Percentiles rank a stretch among this genome's conserved stretches.
Evolutionary conservation across 192 early-diverging fungal genomes (phyloP).

Genomic region (Mortierella alpina): DNA sequence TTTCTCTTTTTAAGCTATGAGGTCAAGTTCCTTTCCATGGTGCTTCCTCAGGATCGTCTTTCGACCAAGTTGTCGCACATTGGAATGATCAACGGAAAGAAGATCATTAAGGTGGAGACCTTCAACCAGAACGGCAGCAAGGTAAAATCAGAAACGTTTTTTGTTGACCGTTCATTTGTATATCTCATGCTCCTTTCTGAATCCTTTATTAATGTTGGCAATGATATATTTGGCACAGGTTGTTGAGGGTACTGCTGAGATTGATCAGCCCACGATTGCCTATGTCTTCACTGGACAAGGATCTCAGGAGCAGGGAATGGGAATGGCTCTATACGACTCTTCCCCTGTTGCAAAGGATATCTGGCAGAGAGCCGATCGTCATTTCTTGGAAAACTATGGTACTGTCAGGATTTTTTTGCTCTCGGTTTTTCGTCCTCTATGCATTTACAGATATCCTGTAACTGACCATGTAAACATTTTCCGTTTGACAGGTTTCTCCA

Average conservation of each 20-base stretch:
- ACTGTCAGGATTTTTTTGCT: not conserved
- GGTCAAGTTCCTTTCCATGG: conserved; percentile 94
- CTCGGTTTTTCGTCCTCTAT: not conserved
- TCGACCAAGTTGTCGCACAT: conserved; percentile 92
- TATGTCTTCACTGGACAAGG: conserved; percentile 98
- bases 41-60: conserved; percentile 88
- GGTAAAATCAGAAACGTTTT: conserved; percentile 16
- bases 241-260: conserved; percentile 90
- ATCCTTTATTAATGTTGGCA: not conserved
- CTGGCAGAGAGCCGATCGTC: conserved; percentile 92
- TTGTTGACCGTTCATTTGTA: not conserved
- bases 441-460: not conserved
- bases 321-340: conserved; percentile 90
- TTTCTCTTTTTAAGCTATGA: conserved; percentile 61
- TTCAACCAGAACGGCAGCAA: conserved; percentile 86
- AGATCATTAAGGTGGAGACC: conserved; percentile 92
- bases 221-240: conserved; percentile 56
- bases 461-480: conserved; percentile 1
- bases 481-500: conserved; percentile 69
- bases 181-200: not conserved
- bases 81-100: conserved; percentile 96
- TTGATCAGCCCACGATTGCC: conserved; percentile 90
- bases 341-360: conserved; percentile 86
- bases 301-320: conserved; percentile 96
- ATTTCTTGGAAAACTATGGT: conserved; percentile 87